A percentile compares a stretch with the other conserved stretches of the same genome.
phyloP scores from a whole-genome alignment of 768 basidiomycete genomes.

The Hericium coralloides region DNA sequence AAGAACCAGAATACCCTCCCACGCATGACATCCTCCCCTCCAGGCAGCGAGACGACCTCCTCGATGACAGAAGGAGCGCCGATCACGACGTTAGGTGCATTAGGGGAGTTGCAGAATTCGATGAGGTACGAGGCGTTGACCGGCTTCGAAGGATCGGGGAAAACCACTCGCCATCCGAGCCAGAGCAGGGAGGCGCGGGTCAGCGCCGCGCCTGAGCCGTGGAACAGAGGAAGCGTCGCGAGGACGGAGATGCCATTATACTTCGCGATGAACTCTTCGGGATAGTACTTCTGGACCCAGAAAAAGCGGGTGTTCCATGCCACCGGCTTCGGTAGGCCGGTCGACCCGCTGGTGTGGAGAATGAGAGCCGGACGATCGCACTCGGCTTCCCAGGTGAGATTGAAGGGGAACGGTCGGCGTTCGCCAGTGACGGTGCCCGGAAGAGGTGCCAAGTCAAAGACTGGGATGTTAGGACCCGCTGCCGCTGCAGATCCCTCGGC shows the following conservation, averaged over 20 bases:
- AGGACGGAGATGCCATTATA: constrained; percentile 3
- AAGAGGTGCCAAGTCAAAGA: not conserved
- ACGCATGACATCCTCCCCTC: constrained; percentile 1
- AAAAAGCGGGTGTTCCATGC: not conserved
- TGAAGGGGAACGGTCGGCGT: not conserved
- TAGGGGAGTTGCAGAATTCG: not conserved
- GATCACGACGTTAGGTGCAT: constrained; percentile 2
- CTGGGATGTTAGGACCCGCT: not conserved
- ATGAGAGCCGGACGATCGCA: not conserved
- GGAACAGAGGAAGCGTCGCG: constrained; percentile 3
- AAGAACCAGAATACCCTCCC: constrained; percentile 4
- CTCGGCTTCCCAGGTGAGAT: not conserved
- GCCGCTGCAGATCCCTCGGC: constrained; percentile 2
- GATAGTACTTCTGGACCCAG: not conserved
- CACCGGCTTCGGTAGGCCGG: not conserved
- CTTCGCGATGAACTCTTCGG: constrained; percentile 2
- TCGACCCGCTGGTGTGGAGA: not conserved
- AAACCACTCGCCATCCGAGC: not conserved
- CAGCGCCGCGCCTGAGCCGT: not conserved
- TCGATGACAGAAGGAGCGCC: constrained; percentile 5
- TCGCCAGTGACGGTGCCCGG: not conserved
- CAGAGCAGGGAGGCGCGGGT: not conserved
- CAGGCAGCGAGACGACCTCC: constrained; percentile 1
- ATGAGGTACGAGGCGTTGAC: constrained; percentile 3
- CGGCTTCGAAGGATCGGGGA: constrained; percentile 3